Evolutionary conservation across 805 yeast species (phyloP).

Genomic region (Nakazawaea ernobii): DNA sequence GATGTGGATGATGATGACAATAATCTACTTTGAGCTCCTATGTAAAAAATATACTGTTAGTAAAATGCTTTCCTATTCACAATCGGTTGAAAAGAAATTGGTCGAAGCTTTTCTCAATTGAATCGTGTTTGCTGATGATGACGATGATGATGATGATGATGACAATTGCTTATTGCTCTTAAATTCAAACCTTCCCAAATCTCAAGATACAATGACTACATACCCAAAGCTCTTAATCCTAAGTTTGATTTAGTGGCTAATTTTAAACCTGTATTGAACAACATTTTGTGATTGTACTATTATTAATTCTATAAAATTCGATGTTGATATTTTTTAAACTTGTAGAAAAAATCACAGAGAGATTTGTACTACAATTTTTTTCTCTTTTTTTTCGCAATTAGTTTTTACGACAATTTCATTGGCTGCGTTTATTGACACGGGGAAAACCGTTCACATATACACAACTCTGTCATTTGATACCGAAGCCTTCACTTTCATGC

Average conservation of each 20-base stretch:
- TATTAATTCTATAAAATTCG: not conserved
- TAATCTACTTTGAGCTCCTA: slow-evolving; percentile 34
- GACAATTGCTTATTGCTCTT: not conserved
- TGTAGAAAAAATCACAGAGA: not conserved
- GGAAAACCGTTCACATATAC: not conserved
- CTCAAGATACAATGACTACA: slow-evolving; percentile 15
- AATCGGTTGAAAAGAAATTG: not conserved
- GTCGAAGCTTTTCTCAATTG: no score
- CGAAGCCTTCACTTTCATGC: slow-evolving; percentile 82
- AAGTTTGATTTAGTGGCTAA: slow-evolving; percentile 34
- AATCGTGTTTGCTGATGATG: no score
- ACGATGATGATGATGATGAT: no score
- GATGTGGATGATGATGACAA: slow-evolving; percentile 45
- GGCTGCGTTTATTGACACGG: slow-evolving; percentile 3
- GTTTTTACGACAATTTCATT: slow-evolving; percentile 10
- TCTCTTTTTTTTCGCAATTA: not conserved
- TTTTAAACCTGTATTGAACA: slow-evolving; percentile 40
- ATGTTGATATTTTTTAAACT: not conserved
- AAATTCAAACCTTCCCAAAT: not conserved
- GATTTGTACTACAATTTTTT: not conserved
- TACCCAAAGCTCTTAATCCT: slow-evolving; percentile 31
- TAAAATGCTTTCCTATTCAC: not conserved
- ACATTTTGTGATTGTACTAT: slow-evolving; percentile 13
- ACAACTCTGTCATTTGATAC: slow-evolving; percentile 21
- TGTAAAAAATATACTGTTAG: not conserved